These are phyloP conservation scores for Astraeus odoratus DNA, from an alignment of 768 basidiomycete genomes.

Conservation along the genomic window DNA sequence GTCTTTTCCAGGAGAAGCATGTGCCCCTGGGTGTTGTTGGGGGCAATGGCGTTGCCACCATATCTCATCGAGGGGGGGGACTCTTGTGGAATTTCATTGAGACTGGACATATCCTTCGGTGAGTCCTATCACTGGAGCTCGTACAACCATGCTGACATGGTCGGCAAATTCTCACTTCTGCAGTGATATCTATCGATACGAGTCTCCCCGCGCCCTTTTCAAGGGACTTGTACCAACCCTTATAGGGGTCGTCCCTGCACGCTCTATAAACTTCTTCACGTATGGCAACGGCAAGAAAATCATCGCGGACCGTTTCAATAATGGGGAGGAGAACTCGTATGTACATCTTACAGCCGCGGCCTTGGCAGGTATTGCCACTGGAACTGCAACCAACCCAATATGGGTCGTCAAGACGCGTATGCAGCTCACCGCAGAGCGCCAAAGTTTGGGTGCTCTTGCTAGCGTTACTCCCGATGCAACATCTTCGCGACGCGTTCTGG, in stretches of 20 bases:
- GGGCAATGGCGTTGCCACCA: slow-evolving; percentile 23
- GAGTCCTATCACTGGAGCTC: neutral
- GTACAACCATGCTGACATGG: neutral
- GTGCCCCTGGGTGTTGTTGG: slow-evolving; percentile 26
- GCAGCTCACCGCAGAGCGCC: slow-evolving; percentile 52
- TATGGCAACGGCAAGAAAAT: slow-evolving; percentile 96
- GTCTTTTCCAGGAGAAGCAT: slow-evolving; percentile 58
- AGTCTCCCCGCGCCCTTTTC: slow-evolving; percentile 86
- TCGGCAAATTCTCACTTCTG: neutral
- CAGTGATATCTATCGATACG: slow-evolving; percentile 83
- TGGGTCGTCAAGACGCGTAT: slow-evolving; percentile 99
- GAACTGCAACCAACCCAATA: slow-evolving; percentile 93
- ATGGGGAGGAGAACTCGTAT: slow-evolving; percentile 68
- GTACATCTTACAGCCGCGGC: slow-evolving; percentile 87
- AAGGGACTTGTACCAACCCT: slow-evolving; percentile 92
- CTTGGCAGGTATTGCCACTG: slow-evolving; percentile 77
- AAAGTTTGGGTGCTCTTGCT: slow-evolving; percentile 7
- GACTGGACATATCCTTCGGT: slow-evolving; percentile 87
- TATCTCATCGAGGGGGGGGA: slow-evolving; percentile 36
- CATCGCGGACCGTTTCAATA: slow-evolving; percentile 76
- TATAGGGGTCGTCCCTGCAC: slow-evolving; percentile 90
- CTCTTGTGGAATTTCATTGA: slow-evolving; percentile 92
- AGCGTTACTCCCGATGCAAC: neutral
- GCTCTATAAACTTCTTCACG: slow-evolving; percentile 96
- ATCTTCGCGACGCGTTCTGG: slow-evolving; percentile 28